A percentile compares a stretch with the other conserved stretches of the same genome.
Evolutionary conservation across 2,329 filamentous ascomycete species (phyloP).

Genomic region (Aspergillus thermomutatus): DNA sequence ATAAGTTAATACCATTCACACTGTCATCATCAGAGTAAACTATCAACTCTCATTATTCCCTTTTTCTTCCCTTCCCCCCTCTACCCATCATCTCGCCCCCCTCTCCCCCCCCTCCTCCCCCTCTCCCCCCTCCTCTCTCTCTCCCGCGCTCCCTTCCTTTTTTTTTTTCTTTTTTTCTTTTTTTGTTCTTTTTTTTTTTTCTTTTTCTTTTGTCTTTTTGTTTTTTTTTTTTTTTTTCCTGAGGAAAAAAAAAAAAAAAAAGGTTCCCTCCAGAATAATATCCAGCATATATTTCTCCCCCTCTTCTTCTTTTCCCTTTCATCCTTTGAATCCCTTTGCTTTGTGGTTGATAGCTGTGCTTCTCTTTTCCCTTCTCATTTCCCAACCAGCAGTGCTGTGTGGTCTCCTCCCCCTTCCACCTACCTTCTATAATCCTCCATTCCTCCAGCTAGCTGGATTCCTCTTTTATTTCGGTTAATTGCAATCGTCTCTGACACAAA

Average conservation of each 20-base stretch:
- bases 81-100: no score
- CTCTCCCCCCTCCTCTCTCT: no score
- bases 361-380: constrained; percentile 1
- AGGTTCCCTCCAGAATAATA: background rate
- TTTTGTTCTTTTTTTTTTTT: constrained; percentile 6
- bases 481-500: constrained; percentile 1
- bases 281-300: background rate
- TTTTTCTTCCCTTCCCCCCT: no score
- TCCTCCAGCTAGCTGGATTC: constrained; percentile 27
- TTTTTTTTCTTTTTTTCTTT: no score
- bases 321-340: constrained; percentile 6
- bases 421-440: constrained; percentile 4
- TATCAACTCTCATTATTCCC: no score
- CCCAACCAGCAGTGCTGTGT: constrained; percentile 29
- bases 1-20: no score
- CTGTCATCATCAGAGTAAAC: no score
- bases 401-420: constrained; percentile 10
- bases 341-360: constrained; percentile 5
- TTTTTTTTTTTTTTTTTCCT: background rate
- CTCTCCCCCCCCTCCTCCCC: no score
- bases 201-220: constrained; percentile 9
- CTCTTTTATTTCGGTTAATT: constrained; percentile 2
- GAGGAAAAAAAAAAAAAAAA: background rate
- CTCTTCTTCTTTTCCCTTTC: background rate
- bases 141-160: no score